Conservation (phyloP, 805 yeast genomes). For the Pichia occidentalis region DNA sequence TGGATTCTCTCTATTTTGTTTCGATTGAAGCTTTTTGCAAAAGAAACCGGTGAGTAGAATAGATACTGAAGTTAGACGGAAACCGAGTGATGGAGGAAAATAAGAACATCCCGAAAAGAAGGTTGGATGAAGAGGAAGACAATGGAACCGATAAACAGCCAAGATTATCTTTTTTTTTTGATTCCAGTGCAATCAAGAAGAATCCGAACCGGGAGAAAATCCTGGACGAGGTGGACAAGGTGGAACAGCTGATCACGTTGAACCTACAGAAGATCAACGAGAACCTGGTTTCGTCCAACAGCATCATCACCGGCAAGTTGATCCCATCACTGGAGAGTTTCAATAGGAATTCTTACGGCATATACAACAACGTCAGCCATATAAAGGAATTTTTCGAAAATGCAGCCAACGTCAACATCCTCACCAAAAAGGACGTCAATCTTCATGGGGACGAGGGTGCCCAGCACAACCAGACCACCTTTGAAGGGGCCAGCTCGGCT, state of each 20-base stretch:
- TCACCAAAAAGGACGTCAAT: slow-evolving; percentile 14
- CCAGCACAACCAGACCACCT: not conserved
- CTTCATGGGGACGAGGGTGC: not conserved
- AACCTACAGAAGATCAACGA: slow-evolving; percentile 74
- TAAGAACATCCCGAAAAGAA: not conserved
- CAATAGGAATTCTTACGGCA: slow-evolving; percentile 47
- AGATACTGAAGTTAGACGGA: too few species aligned
- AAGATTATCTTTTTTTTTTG: slow-evolving; percentile 27
- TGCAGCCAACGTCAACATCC: slow-evolving; percentile 29
- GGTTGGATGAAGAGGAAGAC: slow-evolving; percentile 12
- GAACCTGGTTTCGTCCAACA: slow-evolving; percentile 61
- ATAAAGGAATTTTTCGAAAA: slow-evolving; percentile 73
- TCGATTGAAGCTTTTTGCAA: too few species aligned
- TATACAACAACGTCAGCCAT: slow-evolving; percentile 63
- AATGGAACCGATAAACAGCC: slow-evolving; percentile 17
- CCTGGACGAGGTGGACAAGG: slow-evolving; percentile 46
- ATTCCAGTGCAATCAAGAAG: slow-evolving; percentile 16
- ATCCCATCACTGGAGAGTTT: slow-evolving; percentile 63
- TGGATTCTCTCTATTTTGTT: too few species aligned
- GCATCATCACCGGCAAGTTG: slow-evolving; percentile 58
- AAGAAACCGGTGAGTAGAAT: too few species aligned
- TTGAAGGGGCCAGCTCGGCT: too few species aligned
- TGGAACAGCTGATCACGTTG: slow-evolving; percentile 75
- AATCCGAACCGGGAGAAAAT: slow-evolving; percentile 12
- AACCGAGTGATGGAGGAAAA: too few species aligned